Conservation (phyloP, 1,139 yeast species). For the Spathaspora jeffriesii region DNA sequence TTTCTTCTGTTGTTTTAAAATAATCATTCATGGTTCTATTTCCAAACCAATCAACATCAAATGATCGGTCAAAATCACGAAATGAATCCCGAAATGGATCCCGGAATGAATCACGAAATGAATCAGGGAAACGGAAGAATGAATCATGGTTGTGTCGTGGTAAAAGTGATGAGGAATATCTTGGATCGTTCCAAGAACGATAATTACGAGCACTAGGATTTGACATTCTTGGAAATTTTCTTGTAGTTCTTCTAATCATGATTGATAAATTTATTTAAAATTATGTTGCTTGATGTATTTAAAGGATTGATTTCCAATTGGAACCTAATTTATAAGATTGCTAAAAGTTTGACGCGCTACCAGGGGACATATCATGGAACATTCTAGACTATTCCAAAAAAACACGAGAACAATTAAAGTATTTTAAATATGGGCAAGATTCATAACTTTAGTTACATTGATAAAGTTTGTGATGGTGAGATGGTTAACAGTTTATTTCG, state of each 20-base stretch:
- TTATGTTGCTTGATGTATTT: not conserved
- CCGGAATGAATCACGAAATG: not conserved
- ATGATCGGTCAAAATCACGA: not conserved
- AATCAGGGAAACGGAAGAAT: not conserved
- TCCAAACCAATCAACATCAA: constrained; percentile 7
- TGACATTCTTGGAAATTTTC: not conserved
- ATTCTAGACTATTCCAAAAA: not conserved
- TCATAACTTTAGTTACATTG: no score
- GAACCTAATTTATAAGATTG: not conserved
- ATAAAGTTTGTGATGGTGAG: no score
- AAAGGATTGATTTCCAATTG: not conserved
- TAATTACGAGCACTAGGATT: not conserved
- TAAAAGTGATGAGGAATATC: not conserved
- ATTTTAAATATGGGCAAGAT: no score
- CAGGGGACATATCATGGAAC: not conserved
- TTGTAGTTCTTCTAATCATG: not conserved
- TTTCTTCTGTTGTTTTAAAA: constrained; percentile 14
- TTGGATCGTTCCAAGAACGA: not conserved
- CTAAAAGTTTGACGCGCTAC: not conserved
- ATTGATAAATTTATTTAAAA: not conserved
- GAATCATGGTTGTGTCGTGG: not conserved
- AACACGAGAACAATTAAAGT: not conserved
- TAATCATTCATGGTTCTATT: constrained; percentile 6
- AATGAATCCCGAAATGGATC: no score
- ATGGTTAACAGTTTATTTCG: no score